These are phyloP conservation scores for Thinopyrum elongatum DNA, from an alignment of 176 grass and related monocot species.

Conservation along the genomic window DNA sequence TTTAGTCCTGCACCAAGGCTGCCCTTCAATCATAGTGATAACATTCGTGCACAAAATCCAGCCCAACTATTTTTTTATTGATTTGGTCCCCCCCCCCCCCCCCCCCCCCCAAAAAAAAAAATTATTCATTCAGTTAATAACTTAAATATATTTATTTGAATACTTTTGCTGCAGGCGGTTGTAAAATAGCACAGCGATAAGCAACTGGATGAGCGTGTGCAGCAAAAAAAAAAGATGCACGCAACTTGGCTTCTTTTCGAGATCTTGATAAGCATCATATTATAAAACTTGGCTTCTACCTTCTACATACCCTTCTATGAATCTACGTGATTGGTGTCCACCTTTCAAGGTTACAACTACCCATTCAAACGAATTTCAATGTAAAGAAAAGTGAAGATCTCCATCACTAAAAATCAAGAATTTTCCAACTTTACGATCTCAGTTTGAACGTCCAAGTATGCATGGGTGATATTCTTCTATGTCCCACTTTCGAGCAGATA, in stretches of 20 bases:
- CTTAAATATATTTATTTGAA: neutral
- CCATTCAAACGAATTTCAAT: too few relatives aligned
- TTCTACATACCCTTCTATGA: slow-evolving; percentile 25
- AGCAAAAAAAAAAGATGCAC: neutral
- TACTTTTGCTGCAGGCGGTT: neutral
- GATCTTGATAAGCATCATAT: neutral
- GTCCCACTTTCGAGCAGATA: neutral
- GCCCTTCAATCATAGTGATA: too few relatives aligned
- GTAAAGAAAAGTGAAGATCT: neutral
- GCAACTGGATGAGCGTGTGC: neutral
- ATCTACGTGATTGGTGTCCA: neutral
- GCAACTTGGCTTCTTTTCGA: neutral
- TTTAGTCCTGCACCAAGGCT: too few relatives aligned
- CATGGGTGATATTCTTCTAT: neutral
- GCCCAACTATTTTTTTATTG: neutral
- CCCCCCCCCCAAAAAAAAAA: neutral
- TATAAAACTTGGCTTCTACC: slow-evolving; percentile 9
- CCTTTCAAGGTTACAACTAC: too few relatives aligned
- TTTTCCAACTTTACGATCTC: too few relatives aligned
- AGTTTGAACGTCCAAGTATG: too few relatives aligned
- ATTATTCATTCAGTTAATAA: neutral
- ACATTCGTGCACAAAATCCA: too few relatives aligned
- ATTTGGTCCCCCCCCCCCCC: neutral
- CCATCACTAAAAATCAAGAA: slow-evolving; percentile 8
- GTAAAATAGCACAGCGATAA: neutral